Evolutionary conservation across 495 filamentous ascomycete species (phyloP).

Genomic region (Neurospora sp.): DNA sequence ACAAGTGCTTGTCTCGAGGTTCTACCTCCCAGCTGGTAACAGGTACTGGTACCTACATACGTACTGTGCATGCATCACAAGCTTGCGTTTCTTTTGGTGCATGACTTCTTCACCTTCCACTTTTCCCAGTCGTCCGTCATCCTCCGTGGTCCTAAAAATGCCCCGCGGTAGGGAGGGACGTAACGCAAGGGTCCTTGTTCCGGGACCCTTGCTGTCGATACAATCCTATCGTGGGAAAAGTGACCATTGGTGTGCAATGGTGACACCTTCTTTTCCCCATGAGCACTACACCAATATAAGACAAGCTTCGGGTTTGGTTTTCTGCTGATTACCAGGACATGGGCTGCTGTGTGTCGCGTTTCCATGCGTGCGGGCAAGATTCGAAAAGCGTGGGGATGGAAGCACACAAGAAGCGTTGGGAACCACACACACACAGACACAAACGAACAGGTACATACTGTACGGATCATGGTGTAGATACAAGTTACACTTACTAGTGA

Average conservation of each 20-base stretch:
- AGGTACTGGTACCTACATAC: neutral
- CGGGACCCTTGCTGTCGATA: neutral
- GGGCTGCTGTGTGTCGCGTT: neutral
- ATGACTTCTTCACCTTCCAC: neutral
- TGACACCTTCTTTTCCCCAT: neutral
- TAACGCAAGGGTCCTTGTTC: neutral
- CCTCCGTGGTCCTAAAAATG: neutral
- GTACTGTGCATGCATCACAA: neutral
- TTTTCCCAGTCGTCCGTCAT: neutral
- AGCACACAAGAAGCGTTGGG: neutral
- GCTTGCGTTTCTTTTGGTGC: neutral
- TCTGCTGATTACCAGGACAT: neutral
- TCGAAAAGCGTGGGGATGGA: neutral
- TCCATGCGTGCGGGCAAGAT: neutral
- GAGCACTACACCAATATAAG: neutral
- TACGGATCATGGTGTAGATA: neutral
- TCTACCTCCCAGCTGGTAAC: neutral
- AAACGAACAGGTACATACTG: neutral
- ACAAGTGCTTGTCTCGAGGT: neutral
- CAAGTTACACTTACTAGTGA: neutral
- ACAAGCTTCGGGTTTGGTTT: neutral
- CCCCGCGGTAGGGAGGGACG: neutral
- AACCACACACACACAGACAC: neutral
- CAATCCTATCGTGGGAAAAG: neutral
- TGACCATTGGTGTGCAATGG: neutral